Conservation (phyloP, 2,329 filamentous ascomycete genomes). For the Aureobasidium sp. region DNA sequence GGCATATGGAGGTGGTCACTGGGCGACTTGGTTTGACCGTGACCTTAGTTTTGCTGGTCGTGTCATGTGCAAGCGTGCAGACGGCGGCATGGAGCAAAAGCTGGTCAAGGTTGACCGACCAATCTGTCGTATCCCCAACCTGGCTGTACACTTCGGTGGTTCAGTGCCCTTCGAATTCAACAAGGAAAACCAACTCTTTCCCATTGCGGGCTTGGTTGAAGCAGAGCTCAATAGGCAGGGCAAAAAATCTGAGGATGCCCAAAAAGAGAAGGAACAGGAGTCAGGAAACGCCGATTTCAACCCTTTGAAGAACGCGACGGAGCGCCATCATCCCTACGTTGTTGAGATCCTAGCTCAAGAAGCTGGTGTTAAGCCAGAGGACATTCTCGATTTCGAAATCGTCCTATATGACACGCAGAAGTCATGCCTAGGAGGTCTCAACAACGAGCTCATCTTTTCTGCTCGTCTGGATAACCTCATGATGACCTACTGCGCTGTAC, state of each 20-base stretch:
- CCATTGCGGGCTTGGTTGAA: conserved; percentile 79
- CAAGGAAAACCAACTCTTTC: conserved; percentile 93
- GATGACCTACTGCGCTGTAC: conserved; percentile 90
- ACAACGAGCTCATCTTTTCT: conserved; percentile 93
- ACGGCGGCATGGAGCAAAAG: conserved; percentile 71
- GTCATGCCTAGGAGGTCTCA: conserved; percentile 77
- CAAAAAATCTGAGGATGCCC: conserved; percentile 43
- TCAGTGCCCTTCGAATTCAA: conserved; percentile 84
- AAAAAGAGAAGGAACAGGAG: conserved; percentile 34
- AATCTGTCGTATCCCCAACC: conserved; percentile 82
- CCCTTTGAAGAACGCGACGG: conserved; percentile 67
- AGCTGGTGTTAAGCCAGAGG: conserved; percentile 59
- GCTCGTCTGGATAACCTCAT: conserved; percentile 92
- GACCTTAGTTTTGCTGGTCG: conserved; percentile 86
- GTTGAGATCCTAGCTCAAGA: conserved; percentile 78
- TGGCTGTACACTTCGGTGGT: conserved; percentile 90
- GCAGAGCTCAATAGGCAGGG: conserved; percentile 78
- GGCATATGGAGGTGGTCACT: conserved; percentile 92
- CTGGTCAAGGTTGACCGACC: conserved; percentile 87
- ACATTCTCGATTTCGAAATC: conserved; percentile 89
- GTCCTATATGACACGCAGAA: conserved; percentile 96
- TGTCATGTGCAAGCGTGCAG: conserved; percentile 65
- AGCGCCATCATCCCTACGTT: conserved; percentile 84
- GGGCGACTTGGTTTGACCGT: conserved; percentile 97
- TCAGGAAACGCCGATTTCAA: conserved; percentile 49